phyloP scores from a whole-genome alignment of 1,284 basidiomycete genomes.

The Flammula alnicola region DNA sequence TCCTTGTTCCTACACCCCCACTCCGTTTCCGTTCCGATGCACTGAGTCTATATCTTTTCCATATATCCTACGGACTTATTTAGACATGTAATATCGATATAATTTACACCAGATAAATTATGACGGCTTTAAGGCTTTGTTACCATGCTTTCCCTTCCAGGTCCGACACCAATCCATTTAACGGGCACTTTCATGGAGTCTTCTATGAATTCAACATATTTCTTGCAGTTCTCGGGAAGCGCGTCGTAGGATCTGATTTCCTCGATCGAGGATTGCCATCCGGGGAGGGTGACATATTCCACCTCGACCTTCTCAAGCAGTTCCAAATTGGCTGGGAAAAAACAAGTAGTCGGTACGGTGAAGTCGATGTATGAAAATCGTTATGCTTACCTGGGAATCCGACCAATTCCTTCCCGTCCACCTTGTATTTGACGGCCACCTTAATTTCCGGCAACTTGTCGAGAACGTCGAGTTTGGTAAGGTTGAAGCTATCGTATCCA shows the following conservation, averaged over 20 bases:
- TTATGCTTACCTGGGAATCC: constrained; percentile 84
- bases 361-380: not conserved
- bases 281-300: constrained; percentile 88
- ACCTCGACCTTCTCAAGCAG: constrained; percentile 84
- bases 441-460: constrained; percentile 90
- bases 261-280: constrained; percentile 89
- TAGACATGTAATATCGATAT: constrained; percentile 11
- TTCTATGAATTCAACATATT: constrained; percentile 92
- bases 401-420: constrained; percentile 78
- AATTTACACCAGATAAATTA: constrained; percentile 7
- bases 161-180: constrained; percentile 92
- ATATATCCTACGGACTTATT: too few species aligned
- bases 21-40: too few species aligned
- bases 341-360: constrained; percentile 13
- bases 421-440: constrained; percentile 81
- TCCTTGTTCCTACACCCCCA: too few species aligned
- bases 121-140: constrained; percentile 26
- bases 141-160: constrained; percentile 83
- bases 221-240: constrained; percentile 85
- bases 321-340: constrained; percentile 78
- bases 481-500: constrained; percentile 92
- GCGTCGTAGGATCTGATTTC: constrained; percentile 71
- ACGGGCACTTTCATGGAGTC: constrained; percentile 78
- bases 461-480: constrained; percentile 96
- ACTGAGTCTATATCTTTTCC: not conserved